Base-by-base conservation (phyloP, 2,329 filamentous ascomycete genomes). In the Harringtonia aguacate region DNA sequence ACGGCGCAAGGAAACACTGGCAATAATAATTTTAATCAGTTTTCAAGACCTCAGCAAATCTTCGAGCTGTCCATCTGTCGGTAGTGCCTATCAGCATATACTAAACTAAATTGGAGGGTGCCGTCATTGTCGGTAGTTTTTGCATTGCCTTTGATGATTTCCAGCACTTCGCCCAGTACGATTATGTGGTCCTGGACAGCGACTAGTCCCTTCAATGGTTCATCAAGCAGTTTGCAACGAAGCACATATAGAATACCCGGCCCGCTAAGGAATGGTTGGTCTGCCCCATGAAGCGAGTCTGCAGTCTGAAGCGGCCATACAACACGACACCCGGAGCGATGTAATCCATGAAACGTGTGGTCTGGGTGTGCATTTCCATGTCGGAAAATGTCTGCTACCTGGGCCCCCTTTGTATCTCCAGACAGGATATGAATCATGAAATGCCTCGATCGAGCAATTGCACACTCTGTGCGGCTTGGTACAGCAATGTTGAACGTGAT, bases 371-470 rank as follows among this genome's bases (percentile, higher is more conserved):
- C 52, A 44, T 77, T 75, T 0, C 73, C 72, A 34, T 64, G 55
- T 4, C 72, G 68, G 49, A 77, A 75, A 46, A 69, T 65, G 41
- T 71, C 65, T 1, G 75, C 75, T 4, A 77, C 60, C 7, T 57
- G 55, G 7, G 69, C 73, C 12, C 74, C 75, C 1, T 57, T 52
- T 6, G 56, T 58, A 33, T 72, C 67, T 6, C 67, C 70, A 0
- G 64, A 58, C 1, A 79, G 65, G 7, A 79, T 55, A 47, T 79
- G 75, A 14, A 78, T 64, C 46, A 77, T 77, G 55, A 79, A 78
- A 14, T 52, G 53, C 1, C 65, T 52, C 36, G 46, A n/a, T 61
- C 67, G 14, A 53, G 55, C 48, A 20, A 79, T 65, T 9, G 74
- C 73, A 46, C 72, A 65, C 21, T 75, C 62, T 13, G 75, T 78